phyloP scores from a whole-genome alignment of 2,329 filamentous ascomycete species.

The Cercospora sesami region DNA sequence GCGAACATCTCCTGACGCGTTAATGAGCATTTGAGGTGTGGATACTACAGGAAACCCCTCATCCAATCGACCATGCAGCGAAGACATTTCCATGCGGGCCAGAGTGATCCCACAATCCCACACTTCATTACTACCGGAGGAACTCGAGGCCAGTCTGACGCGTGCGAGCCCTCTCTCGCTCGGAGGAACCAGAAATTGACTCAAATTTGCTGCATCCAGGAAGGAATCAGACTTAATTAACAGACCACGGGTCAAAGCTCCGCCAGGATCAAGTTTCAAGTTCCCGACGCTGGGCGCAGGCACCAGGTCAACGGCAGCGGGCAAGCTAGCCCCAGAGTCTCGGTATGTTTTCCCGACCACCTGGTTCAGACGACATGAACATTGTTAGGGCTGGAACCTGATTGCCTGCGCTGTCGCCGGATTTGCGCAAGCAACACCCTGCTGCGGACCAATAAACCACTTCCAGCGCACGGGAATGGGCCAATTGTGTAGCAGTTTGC shows the following conservation, averaged over 20 bases:
- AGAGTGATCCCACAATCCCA: not conserved
- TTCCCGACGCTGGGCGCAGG: not conserved
- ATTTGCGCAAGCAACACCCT: not conserved
- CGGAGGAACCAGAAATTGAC: not conserved
- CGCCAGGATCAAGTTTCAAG: not conserved
- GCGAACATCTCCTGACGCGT: not conserved
- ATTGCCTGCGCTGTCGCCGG: not conserved
- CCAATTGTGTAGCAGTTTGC: not conserved
- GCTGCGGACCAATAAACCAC: not conserved
- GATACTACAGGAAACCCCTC: not conserved
- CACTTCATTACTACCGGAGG: not conserved
- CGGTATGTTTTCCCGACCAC: not conserved
- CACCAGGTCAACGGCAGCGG: not conserved
- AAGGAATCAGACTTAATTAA: constrained; percentile 2
- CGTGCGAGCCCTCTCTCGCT: not conserved
- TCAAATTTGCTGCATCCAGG: not conserved
- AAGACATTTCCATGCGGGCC: not conserved
- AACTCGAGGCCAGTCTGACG: not conserved
- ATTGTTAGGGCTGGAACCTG: not conserved
- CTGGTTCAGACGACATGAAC: not conserved
- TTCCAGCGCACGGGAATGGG: not conserved
- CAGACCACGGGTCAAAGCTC: not conserved
- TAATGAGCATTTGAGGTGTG: not conserved
- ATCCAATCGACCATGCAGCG: not conserved
- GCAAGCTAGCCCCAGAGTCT: not conserved